Evolutionary conservation across 768 basidiomycete species (phyloP), one percentile per base, ranked within the genome.

Genomic region (Inosperma sp.): DNA sequence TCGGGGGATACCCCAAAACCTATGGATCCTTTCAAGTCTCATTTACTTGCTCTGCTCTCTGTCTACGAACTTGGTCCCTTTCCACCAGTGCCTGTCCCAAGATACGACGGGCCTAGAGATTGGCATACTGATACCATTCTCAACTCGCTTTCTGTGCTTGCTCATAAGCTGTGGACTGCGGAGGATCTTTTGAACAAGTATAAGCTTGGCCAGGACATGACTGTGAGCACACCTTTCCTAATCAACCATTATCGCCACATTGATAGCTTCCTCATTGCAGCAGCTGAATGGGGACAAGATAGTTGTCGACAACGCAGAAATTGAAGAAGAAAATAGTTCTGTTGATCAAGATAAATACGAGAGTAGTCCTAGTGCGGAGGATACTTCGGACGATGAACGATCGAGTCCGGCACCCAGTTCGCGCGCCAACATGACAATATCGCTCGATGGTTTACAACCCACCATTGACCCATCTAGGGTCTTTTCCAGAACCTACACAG

Each of bases 111-210:
- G 1, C 79, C 79, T 5, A 52, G 68, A 46, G 75, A 81, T 65
- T 79, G 75, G 77, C 77, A 81, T 58, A 82, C 78, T 17, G 79
- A 82, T 48, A 69, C 72, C 55, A 80, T 84, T 58, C 64, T 79
- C 27, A 74, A 76, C 49, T 76, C 76, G 12, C 69, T 84, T 55
- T 65, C 69, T 22, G 71, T 68, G 25, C 67, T 84, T 44, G 77
- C 77, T 2, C 68, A 72, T 31, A 70, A 82, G 57, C 78, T 82
- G 76, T 73, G 75, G 60, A 68, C 70, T 23, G 82, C 83, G 12
- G 83, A 83, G 56, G 74, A 76, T 7, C 58, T 65, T 2, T 61
- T 79, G 9, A 59, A 63, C 17, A 61, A 70, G 14, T 69, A 78
- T 43, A 72, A 72, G 1, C n/a, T 34, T 16, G 12, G 19, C 2